Evolutionary conservation across 2,329 filamentous ascomycete genomes (phyloP).

Genomic region (Stagonosporopsis rhizophila): DNA sequence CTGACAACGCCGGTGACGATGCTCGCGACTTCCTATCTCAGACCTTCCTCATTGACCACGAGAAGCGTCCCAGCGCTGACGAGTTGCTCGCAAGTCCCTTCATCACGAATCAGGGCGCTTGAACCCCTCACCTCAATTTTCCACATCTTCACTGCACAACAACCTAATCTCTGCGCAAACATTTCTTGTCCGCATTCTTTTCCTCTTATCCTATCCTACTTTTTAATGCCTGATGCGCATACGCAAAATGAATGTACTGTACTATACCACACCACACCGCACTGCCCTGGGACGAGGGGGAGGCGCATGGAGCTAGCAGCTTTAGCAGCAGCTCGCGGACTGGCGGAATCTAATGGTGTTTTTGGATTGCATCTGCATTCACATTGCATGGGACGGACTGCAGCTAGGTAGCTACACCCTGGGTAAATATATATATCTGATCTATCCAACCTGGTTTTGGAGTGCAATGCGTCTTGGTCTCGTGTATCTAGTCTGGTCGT

Average conservation of each 20-base stretch:
- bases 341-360: constrained; percentile 9
- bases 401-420: not conserved
- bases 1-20: constrained; percentile 83
- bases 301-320: constrained; percentile 2
- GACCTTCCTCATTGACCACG: constrained; percentile 96
- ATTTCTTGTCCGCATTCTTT: not conserved
- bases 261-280: constrained; percentile 24
- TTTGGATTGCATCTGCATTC: constrained; percentile 6
- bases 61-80: constrained; percentile 88
- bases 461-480: too few species aligned
- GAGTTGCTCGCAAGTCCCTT: constrained; percentile 87
- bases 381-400: not conserved
- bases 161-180: not conserved
- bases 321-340: constrained; percentile 3
- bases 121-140: constrained; percentile 1
- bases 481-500: too few species aligned
- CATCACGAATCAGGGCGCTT: constrained; percentile 68
- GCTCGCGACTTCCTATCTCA: constrained; percentile 82
- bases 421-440: not conserved
- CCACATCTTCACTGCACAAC: not conserved
- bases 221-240: constrained; percentile 23
- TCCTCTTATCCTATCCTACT: not conserved
- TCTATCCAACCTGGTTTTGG: too few species aligned
- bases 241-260: constrained; percentile 22
- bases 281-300: not conserved